Base-by-base conservation (phyloP, 2,329 filamentous ascomycete genomes). In the Ilyonectria mors-panacis region DNA sequence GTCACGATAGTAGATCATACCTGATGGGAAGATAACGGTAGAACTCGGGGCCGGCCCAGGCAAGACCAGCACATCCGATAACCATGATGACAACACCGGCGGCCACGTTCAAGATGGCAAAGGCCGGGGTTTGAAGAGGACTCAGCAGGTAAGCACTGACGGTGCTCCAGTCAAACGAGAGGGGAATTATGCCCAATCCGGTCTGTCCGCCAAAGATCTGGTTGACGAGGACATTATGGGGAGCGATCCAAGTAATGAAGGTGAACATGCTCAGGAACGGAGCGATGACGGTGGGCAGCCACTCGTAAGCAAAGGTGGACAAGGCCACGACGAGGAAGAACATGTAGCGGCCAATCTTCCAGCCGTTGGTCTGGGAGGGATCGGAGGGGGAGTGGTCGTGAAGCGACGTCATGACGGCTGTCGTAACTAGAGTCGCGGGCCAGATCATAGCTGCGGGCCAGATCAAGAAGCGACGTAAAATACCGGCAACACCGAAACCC, bases 251-350 rank as follows among this genome's bases (percentile, higher is more conserved):
- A 51, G 88, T 90, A 28, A 88, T 79, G 77, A 88, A 91, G 35
- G 88, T 88, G 73, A 92, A 92, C 69, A 87, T 84, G 45, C 86
- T 88, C 4, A 92, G 80, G 57, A 88, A 89, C 59, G 88, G 87
- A 65, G 88, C 89, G 44, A 92, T 86, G 73, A 87, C 88, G 4
- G 87, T 88, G 0, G 89, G 89, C 70, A 90, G 85, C 85, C 87
- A 90, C 73, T 89, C 88, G 86, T 87, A 86, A 44, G 84, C 76
- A 66, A 85, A 85, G 26, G 87, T 84, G 15, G 79, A 84, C 30
- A 79, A 74, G 69, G 87, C 86, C 33, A 89, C 82, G 68, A 86
- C 85, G 59, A 90, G 75, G 80, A 92, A 92, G 76, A 88, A 88
- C 68, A 84, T 84, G 78, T 91, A 91, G 54, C 89, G 86, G 19